Evolutionary conservation across 306 rosid genomes (phyloP).

Genomic region (Ziziphus jujuba): DNA sequence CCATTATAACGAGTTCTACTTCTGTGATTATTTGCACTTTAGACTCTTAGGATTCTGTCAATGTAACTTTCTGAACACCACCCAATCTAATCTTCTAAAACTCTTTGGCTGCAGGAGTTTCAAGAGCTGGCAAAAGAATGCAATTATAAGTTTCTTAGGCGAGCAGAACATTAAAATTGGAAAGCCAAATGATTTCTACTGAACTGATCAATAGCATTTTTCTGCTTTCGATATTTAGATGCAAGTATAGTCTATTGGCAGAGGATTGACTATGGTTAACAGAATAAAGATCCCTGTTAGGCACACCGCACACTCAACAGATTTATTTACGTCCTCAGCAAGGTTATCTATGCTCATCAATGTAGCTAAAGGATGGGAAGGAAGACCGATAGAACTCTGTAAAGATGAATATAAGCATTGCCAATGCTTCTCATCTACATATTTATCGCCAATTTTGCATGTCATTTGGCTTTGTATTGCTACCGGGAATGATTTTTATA

Average conservation of each 20-base stretch:
- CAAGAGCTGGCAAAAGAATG: slow-evolving; percentile 95
- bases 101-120: slow-evolving; percentile 67
- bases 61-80: neutral
- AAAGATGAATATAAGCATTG: neutral
- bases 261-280: neutral
- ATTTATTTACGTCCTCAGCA: neutral
- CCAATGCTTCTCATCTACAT: neutral
- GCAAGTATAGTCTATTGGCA: slow-evolving; percentile 8
- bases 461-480: neutral
- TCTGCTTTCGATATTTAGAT: slow-evolving; percentile 2
- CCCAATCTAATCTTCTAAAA: slow-evolving; percentile 6
- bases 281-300: neutral
- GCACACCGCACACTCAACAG: neutral
- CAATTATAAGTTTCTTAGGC: slow-evolving; percentile 60
- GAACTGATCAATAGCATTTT: slow-evolving; percentile 25
- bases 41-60: neutral
- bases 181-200: slow-evolving; percentile 69
- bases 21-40: neutral
- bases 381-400: slow-evolving; percentile 1
- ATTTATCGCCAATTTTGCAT: neutral
- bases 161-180: slow-evolving; percentile 67
- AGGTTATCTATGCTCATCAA: neutral
- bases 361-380: neutral
- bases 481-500: neutral
- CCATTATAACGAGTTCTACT: neutral